A percentile compares a stretch with the other conserved stretches of the same genome.
phyloP scores from a whole-genome alignment of 345 rosid species.

The Odontarrhena argentea region DNA sequence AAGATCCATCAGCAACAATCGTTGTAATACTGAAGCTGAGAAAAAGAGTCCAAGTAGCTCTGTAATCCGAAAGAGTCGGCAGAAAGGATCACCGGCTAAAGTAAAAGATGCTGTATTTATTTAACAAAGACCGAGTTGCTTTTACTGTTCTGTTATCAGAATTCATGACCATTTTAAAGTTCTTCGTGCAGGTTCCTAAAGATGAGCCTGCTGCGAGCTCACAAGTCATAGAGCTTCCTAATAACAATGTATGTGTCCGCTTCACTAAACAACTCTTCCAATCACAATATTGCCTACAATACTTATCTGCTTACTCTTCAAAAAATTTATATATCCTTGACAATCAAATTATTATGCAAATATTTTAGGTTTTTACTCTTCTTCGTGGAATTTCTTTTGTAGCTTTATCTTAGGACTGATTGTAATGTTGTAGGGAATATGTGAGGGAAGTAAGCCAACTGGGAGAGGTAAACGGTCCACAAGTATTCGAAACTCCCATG shows the following conservation, averaged over 20 bases:
- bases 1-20: constrained; percentile 42
- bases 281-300: constrained; percentile 16
- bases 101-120: constrained; percentile 46
- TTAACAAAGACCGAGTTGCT: constrained; percentile 9
- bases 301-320: constrained; percentile 13
- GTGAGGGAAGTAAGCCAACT: constrained; percentile 45
- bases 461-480: constrained; percentile 53
- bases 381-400: constrained; percentile 8
- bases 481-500: constrained; percentile 49
- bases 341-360: neutral
- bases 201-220: constrained; percentile 49
- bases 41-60: constrained; percentile 43
- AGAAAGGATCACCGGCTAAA: constrained; percentile 57
- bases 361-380: constrained; percentile 6
- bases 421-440: constrained; percentile 46
- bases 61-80: constrained; percentile 60
- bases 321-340: constrained; percentile 20
- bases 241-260: constrained; percentile 49
- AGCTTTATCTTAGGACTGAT: constrained; percentile 24
- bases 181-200: constrained; percentile 52
- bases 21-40: constrained; percentile 49
- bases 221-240: constrained; percentile 47
- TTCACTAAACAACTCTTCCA: constrained; percentile 8
- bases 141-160: constrained; percentile 33
- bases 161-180: constrained; percentile 40